Evolutionary conservation across 2,329 filamentous ascomycete genomes (phyloP).

Genomic region (Coniochaeta sp.): DNA sequence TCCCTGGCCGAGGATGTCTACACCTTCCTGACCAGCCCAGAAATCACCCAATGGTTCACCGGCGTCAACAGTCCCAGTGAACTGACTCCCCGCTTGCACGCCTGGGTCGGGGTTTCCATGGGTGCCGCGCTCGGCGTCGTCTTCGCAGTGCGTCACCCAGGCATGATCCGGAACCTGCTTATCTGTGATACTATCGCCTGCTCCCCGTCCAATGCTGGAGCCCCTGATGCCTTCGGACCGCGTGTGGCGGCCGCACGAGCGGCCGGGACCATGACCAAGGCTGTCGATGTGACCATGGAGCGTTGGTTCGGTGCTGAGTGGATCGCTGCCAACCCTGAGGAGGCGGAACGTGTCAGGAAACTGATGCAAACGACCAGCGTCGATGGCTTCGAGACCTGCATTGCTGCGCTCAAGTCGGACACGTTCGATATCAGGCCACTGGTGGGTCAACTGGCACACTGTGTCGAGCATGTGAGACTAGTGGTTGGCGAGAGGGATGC

Average conservation of each 20-base stretch:
- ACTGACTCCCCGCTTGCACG: conserved; percentile 15
- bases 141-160: conserved; percentile 30
- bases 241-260: conserved; percentile 25
- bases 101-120: conserved; percentile 38
- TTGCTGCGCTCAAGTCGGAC: conserved; percentile 26
- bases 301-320: conserved; percentile 31
- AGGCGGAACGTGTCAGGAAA: conserved; percentile 13
- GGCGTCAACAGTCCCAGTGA: neutral
- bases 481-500: conserved; percentile 34
- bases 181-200: conserved; percentile 32
- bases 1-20: conserved; percentile 29
- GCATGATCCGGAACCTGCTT: conserved; percentile 27
- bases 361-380: conserved; percentile 29
- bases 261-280: conserved; percentile 17
- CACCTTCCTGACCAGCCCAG: conserved; percentile 21
- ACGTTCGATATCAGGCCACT: conserved; percentile 29
- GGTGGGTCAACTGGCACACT: conserved; percentile 20
- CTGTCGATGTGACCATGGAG: conserved; percentile 23
- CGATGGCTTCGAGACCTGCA: conserved; percentile 34
- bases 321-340: conserved; percentile 24
- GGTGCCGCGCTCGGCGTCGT: conserved; percentile 31
- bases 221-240: conserved; percentile 25
- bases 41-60: conserved; percentile 12
- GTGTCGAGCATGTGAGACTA: conserved; percentile 27
- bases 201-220: conserved; percentile 27